phyloP scores from a whole-genome alignment of 495 filamentous ascomycete genomes.

The Daldinia grandis region DNA sequence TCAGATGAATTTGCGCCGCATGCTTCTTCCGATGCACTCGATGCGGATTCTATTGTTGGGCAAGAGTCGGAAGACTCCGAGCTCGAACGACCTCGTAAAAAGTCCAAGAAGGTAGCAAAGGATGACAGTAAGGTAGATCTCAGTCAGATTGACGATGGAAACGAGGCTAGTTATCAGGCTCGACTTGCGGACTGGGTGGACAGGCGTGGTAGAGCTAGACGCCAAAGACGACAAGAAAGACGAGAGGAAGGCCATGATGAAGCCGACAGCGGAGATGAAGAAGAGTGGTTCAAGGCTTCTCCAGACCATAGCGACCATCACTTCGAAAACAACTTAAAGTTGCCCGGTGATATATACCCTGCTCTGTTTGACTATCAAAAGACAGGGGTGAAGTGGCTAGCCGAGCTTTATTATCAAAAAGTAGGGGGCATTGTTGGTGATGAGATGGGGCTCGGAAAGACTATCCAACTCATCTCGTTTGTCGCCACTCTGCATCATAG shows the following conservation, averaged over 20 bases:
- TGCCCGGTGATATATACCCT: slow-evolving; percentile 91
- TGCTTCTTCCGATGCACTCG: slow-evolving; percentile 43
- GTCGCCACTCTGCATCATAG: slow-evolving; percentile 91
- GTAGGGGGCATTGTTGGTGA: slow-evolving; percentile 96
- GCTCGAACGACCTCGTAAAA: slow-evolving; percentile 43
- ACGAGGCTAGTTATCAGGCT: slow-evolving; percentile 82
- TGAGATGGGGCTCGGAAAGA: slow-evolving; percentile 98
- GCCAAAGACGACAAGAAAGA: slow-evolving; percentile 49
- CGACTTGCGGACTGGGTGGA: slow-evolving; percentile 78
- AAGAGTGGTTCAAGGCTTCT: slow-evolving; percentile 88
- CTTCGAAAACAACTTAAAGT: slow-evolving; percentile 75
- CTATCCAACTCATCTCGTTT: slow-evolving; percentile 90
- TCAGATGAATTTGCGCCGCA: slow-evolving; percentile 56
- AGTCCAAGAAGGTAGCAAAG: slow-evolving; percentile 53
- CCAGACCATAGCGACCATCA: slow-evolving; percentile 77
- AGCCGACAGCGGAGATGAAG: slow-evolving; percentile 50
- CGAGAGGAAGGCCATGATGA: slow-evolving; percentile 48
- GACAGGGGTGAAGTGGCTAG: slow-evolving; percentile 95
- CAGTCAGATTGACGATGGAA: slow-evolving; percentile 86
- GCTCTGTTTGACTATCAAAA: slow-evolving; percentile 95
- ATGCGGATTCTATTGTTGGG: slow-evolving; percentile 42
- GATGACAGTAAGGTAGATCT: slow-evolving; percentile 70
- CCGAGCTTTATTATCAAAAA: slow-evolving; percentile 85
- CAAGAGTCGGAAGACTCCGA: slow-evolving; percentile 52
- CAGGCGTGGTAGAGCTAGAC: slow-evolving; percentile 72